Evolutionary conservation across 805 yeast genomes (phyloP).

Genomic region (Lipomyces sp.): DNA sequence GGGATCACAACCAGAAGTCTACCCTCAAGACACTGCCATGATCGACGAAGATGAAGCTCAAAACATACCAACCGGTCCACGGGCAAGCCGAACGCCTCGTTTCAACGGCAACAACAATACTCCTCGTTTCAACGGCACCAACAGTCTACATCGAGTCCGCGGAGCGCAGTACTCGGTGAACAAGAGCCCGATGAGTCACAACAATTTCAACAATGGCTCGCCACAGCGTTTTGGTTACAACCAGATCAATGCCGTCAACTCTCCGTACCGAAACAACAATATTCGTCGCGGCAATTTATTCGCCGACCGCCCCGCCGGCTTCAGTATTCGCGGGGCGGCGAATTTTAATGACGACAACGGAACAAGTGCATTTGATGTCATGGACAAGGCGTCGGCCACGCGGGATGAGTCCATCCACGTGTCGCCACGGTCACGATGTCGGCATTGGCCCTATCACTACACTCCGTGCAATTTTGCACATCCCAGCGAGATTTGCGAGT

Average conservation of each 20-base stretch:
- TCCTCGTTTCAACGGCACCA: no score
- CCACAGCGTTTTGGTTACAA: no score
- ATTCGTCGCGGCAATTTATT: not conserved
- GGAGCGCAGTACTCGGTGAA: constrained; percentile 2
- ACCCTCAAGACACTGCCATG: no score
- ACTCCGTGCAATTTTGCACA: constrained; percentile 66
- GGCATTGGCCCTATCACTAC: constrained; percentile 39
- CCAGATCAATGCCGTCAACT: no score
- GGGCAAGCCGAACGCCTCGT: no score
- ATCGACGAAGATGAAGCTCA: no score
- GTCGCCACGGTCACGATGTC: constrained; percentile 31
- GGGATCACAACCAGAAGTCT: no score
- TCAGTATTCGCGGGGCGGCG: not conserved
- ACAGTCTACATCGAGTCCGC: constrained; percentile 1
- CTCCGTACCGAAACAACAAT: not conserved
- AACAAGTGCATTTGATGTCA: not conserved
- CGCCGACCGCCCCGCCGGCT: not conserved
- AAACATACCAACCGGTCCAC: no score
- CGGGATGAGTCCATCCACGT: not conserved
- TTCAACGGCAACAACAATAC: no score
- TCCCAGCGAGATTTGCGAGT: constrained; percentile 72
- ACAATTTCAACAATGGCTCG: not conserved
- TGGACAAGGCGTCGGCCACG: no score
- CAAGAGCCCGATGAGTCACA: not conserved
- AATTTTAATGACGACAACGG: not conserved